Percentiles rank a stretch among this genome's conserved stretches.
phyloP scores from a whole-genome alignment of 1,284 basidiomycete genomes.

The Cryptococcus maquisensis region DNA sequence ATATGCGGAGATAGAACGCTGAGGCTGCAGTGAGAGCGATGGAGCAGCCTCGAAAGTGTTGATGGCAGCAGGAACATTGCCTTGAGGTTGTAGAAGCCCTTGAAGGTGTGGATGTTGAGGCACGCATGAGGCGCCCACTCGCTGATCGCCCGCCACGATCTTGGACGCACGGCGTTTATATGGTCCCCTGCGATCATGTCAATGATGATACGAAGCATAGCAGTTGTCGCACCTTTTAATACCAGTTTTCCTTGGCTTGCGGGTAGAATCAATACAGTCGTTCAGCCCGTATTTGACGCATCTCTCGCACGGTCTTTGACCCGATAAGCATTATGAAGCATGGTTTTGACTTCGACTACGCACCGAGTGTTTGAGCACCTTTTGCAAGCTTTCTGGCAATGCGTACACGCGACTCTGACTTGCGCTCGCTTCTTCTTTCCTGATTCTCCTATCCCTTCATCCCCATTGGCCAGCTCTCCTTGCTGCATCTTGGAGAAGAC shows the following conservation, averaged over 20 bases:
- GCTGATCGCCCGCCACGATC: background rate
- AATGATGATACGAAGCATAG: background rate
- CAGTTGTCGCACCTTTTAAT: constrained; percentile 31
- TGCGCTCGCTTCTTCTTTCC: constrained; percentile 34
- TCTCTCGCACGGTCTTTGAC: constrained; percentile 36
- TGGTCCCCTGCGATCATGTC: constrained; percentile 12
- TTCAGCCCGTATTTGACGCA: constrained; percentile 37
- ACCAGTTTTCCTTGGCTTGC: constrained; percentile 40
- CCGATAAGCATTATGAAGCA: background rate
- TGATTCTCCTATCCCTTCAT: background rate
- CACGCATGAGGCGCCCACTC: background rate
- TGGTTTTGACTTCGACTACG: background rate
- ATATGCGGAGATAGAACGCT: background rate
- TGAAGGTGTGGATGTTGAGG: background rate
- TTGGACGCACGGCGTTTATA: constrained; percentile 23
- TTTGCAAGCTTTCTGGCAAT: constrained; percentile 47
- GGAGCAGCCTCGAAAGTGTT: background rate
- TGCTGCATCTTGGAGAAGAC: background rate
- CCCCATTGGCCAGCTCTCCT: background rate
- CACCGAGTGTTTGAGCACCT: constrained; percentile 43
- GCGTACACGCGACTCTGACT: constrained; percentile 41
- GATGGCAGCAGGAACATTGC: background rate
- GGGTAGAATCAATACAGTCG: constrained; percentile 39
- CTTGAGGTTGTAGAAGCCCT: background rate
- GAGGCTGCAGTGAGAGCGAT: background rate